Evolutionary conservation across 1,284 basidiomycete species (phyloP), one percentile per base, ranked within the genome.

Genomic region (Waitea zeae): DNA sequence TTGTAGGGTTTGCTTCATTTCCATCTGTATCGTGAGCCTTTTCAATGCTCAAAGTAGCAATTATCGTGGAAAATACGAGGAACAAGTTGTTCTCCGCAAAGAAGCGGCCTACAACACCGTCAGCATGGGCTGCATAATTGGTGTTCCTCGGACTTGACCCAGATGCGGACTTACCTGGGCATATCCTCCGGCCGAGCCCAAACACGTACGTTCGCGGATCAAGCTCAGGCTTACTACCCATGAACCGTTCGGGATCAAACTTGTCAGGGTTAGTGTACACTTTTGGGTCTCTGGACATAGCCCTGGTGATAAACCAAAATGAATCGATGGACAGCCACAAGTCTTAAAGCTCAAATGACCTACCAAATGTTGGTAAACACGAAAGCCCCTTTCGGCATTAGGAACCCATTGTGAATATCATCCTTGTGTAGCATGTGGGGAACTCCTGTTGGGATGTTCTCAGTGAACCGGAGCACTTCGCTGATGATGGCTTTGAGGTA

Each of bases 401-500:
- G 20, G 33, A 42, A 44, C 3, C 42, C 44, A 13, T 43, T 39
- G 27, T 48, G 44, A 5, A 27, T 19, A 9, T 5, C 19, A 18
- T 47, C 38, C 33, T 38, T 30, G 7, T 29, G 24, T 12, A 34
- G 12, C 12, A 18, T 30, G 24, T 47, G 47, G 12, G 45, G 46
- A 3, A 47, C 15, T 11, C 36, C 44, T 5, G 40, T 18, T 3
- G 44, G 46, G 11, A 37, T 35, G n/a, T 35, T 34, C 4, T 44
- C 43, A 4, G 41, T 33, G 27, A 38, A 42, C 1, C 46, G 41
- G 13, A 42, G 37, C 31, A 54, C 51, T 43, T 63, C 61, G 35
- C 55, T 51, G 9, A 60, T 48, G 3, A 57, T 33, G 1, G 55
- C 56, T 14, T 48, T 40, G 18, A 56, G 38, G 41, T 58, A 61